Percentiles rank a stretch among this genome's conserved stretches.
phyloP scores from a whole-genome alignment of 225 moss, liverwort and hornwort species.

The Neckera pumila region DNA sequence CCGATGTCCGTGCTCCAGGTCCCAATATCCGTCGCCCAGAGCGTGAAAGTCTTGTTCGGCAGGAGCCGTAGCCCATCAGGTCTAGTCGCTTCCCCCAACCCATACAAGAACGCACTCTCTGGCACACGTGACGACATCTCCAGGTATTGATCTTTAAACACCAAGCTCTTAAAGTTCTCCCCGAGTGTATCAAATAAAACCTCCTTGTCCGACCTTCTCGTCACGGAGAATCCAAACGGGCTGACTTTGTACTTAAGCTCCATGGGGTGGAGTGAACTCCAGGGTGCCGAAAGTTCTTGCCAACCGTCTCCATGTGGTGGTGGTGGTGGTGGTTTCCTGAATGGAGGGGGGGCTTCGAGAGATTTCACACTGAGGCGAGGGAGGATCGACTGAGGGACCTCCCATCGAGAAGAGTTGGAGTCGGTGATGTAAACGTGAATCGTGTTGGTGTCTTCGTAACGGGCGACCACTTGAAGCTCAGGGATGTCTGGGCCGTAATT shows the following conservation, averaged over 20 bases:
- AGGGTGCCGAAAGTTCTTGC: neutral
- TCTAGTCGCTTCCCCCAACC: constrained; percentile 65
- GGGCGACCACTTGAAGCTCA: constrained; percentile 2
- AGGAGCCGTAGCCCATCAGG: constrained; percentile 44
- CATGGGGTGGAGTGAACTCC: neutral
- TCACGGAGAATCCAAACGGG: constrained; percentile 71
- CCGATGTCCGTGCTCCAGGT: constrained; percentile 24
- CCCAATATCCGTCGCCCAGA: constrained; percentile 62
- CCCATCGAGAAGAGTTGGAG: constrained; percentile 15
- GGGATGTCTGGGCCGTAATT: constrained; percentile 19
- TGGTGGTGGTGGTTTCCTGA: neutral
- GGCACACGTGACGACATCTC: constrained; percentile 60
- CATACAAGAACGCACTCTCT: constrained; percentile 31
- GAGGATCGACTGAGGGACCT: constrained; percentile 14
- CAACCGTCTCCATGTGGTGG: neutral
- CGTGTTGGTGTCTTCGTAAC: constrained; percentile 7
- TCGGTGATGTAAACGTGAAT: constrained; percentile 32
- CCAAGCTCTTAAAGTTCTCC: constrained; percentile 27
- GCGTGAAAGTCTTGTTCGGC: constrained; percentile 41
- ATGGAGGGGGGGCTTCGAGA: neutral
- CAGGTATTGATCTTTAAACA: constrained; percentile 81
- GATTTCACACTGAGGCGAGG: constrained; percentile 1
- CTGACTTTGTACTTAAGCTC: constrained; percentile 39
- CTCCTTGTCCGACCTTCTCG: constrained; percentile 34
- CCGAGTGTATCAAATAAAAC: constrained; percentile 52